Evolutionary conservation across 345 rosid genomes (phyloP), one percentile per base, ranked within the genome.

Genomic region (Hirschfeldia incana): DNA sequence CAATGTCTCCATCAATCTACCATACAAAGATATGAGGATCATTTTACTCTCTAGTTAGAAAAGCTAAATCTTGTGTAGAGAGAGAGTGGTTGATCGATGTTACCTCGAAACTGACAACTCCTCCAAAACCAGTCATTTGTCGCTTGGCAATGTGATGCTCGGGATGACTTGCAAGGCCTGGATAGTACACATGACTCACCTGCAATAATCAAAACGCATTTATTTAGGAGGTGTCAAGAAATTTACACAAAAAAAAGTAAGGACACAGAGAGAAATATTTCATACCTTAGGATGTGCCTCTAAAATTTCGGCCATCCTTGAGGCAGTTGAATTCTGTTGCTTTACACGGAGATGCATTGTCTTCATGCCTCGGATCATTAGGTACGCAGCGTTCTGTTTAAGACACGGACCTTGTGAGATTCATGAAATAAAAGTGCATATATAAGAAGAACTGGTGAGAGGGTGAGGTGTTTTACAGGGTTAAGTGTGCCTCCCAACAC

Each of bases 71-170:
- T 49, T 9, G 6, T 36, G 36, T 11, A 53, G 67, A 62, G 37
- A 62, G 34, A 2, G 16, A 4, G 42, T 57, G 67, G 28, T 15
- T 44, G 65, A 49, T 72, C n/a, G 3, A 39, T 39, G 4, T 69
- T 78, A 89, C 99, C 99, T 95, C 99, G 79, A 95, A 93, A 87
- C 99, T 95, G 76, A 95, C 97, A 51, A 95, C 99, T 76, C 99
- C 99, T 65, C 98, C 98, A 85, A 85, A 95, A 77, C 99, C 99
- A 64, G 90, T 90, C 99, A 95, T 95, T 85, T 95, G 99, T 81
- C 71, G 77, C 86, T 92, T 90, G 76, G 99, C 98, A 76, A 95
- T 81, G 72, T 86, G 83, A 87, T 95, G 92, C 63, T 95, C 99
- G 66, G 97, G 97, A 82, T 95, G 99, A 90, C 94, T 91, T 33